These are phyloP conservation scores for Apiospora kogelbergensis DNA, from an alignment of 2,329 filamentous ascomycete species.

Conservation along the genomic window DNA sequence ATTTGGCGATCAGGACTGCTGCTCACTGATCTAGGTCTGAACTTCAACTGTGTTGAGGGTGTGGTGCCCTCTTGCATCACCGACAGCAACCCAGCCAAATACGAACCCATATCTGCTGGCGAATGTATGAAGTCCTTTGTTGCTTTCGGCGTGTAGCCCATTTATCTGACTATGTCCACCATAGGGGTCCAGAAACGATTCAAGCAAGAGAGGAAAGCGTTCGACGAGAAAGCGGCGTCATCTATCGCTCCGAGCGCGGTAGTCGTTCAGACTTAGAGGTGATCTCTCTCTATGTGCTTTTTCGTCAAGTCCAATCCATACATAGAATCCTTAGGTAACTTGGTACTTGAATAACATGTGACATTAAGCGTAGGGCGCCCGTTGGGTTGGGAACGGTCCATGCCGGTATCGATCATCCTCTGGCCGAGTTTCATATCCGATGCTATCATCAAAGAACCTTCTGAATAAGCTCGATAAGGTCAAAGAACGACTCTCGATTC, in stretches of 20 bases:
- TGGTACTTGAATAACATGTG: not conserved
- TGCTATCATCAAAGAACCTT: constrained; percentile 47
- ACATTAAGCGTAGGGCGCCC: not conserved
- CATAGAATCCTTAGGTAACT: not conserved
- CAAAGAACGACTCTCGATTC: constrained; percentile 60
- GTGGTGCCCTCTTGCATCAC: constrained; percentile 49
- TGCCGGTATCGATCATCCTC: not conserved
- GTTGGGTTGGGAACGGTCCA: not conserved
- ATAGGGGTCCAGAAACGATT: constrained; percentile 34
- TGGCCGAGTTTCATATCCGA: not conserved
- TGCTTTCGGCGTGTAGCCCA: not conserved
- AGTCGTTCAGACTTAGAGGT: constrained; percentile 18
- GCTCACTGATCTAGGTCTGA: constrained; percentile 37
- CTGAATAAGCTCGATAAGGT: constrained; percentile 62
- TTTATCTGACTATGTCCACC: constrained; percentile 7
- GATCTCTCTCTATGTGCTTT: not conserved
- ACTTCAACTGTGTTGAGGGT: constrained; percentile 49
- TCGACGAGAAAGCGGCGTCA: constrained; percentile 24
- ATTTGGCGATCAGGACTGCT: not conserved
- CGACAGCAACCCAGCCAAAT: constrained; percentile 45
- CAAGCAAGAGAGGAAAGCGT: constrained; percentile 29
- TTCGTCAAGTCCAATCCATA: not conserved
- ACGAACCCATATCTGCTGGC: constrained; percentile 51
- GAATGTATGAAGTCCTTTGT: constrained; percentile 33
- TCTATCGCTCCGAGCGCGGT: constrained; percentile 25